Base-by-base conservation (phyloP, 805 yeast species). In the Yueomyces sinensis region DNA sequence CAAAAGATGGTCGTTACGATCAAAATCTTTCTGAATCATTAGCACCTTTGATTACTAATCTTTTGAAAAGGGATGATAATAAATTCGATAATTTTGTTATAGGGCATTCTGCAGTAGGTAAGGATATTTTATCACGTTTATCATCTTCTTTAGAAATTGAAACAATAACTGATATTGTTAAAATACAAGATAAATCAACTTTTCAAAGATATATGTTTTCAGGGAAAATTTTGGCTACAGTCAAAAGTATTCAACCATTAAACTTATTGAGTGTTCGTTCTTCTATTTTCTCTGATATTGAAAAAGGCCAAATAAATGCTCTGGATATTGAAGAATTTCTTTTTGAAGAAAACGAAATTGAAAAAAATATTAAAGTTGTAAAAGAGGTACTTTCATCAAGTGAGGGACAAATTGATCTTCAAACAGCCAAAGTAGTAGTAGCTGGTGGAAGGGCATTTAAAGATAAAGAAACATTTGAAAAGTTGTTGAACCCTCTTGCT, bases 381-480 rank as follows among this genome's bases (percentile, higher is more conserved):
- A 69, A 76, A 44, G 74, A 45, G 16, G 94, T 81, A 50, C 6
- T 11, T 13, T 9, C 13, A 5, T 7, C 13, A n/a, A n/a, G 14
- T 13, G 28, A n/a, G 15, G 13, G 13, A 9, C 77, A 95, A 54
- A 96, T 97, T 32, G 97, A 91, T 44, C 70, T 89, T 39, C 79
- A 81, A 6, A 72, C 94, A 16, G 95, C 98, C 5, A 58, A 73
- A 37, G 65, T 62, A 22, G 91, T 89, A 25, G 82, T 89, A 20
- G 66, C 95, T 18, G 98, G 98, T 29, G 98, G 98, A 30, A 76
- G 95, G 49, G 97, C 95, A 27, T 72, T 89, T 46, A 84, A 87
- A 58, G 76, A 75, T 58, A 87, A 86, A 58, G 95, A 82, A 54
- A 78, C 80, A 37, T 89, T 89, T 57, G 93, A 82, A 37, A 54